These are phyloP conservation scores for Wickerhamomyces chaumierensis DNA, from an alignment of 805 yeast species.

Conservation along the genomic window DNA sequence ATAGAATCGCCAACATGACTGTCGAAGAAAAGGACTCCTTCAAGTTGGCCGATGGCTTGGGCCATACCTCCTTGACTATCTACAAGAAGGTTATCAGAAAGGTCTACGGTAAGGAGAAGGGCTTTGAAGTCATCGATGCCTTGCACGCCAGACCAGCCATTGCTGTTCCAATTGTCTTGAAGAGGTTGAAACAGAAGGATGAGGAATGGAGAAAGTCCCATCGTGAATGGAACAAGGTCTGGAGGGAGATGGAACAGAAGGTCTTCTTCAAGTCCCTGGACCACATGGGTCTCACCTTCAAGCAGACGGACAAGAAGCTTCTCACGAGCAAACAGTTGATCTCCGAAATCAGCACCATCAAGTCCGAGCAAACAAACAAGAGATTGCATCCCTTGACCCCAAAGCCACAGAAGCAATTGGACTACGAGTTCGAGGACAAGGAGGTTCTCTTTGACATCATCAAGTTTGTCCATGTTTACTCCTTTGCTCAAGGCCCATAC, in stretches of 20 bases:
- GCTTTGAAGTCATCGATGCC: constrained; percentile 93
- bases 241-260: constrained; percentile 97
- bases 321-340: constrained; percentile 83
- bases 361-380: constrained; percentile 83
- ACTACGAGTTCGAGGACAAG: constrained; percentile 51
- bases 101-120: constrained; percentile 87
- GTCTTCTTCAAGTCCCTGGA: constrained; percentile 89
- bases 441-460: constrained; percentile 67
- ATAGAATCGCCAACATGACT: constrained; percentile 86
- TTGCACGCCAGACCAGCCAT: constrained; percentile 90
- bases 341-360: constrained; percentile 84
- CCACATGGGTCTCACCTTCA: constrained; percentile 90
- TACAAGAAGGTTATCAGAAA: constrained; percentile 90
- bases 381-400: constrained; percentile 80
- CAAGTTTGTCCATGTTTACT: constrained; percentile 52
- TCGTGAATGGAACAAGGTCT: constrained; percentile 96
- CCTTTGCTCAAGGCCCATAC: constrained; percentile 60
- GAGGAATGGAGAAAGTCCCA: constrained; percentile 99
- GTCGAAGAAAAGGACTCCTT: constrained; percentile 79
- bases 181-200: constrained; percentile 91
- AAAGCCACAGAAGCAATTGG: constrained; percentile 66
- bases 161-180: constrained; percentile 88
- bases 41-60: constrained; percentile 86
- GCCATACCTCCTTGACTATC: constrained; percentile 82
- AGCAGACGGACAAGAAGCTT: constrained; percentile 90